Evolutionary conservation across 2,329 filamentous ascomycete species (phyloP), one percentile per base, ranked within the genome.

Genomic region (Clathrospora elynae): DNA sequence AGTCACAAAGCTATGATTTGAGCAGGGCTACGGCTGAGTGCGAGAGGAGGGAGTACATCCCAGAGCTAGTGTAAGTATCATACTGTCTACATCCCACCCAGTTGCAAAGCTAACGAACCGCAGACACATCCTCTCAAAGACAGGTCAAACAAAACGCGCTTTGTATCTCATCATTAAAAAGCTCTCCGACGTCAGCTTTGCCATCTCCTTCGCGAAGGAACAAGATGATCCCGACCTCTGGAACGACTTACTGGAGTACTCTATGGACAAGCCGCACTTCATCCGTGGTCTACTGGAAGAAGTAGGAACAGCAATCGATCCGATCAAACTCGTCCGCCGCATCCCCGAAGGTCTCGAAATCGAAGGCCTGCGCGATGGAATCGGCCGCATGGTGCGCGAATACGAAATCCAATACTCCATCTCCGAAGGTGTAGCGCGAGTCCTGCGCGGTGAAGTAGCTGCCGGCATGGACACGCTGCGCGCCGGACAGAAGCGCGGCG

Each of bases 221-320:
- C 90, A 97, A 64, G 85, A 93, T 51, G 91, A 96, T 59, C 84
- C 86, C 0, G 91, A 96, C 57, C 78, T 99, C 0, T 99, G 93
- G 93, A 88, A 96, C 53, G 91, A 97, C 62, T 78, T 99, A 6
- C 81, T 99, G 5, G 84, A 92, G 57, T 97, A 97, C 70, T 92
- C 88, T 48, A 97, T 99, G 93, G 90, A 96, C 72, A 96, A 96
- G 64, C 93, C 93, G 1, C 83, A 83, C 26, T 99, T 99, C 72
- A 97, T 99, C 55, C 86, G 89, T 9, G 91, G 88, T 0, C 76
- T 99, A 3, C 81, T 99, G 0, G 90, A 96, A 61, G 90, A 97
- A 72, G 92, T 96, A 1, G 93, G 93, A 23, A 97, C 91, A 1
- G 84, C 90, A 1, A 93, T 99, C 61, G 86, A 97, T 61, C 93